Base-by-base conservation (phyloP, 1,284 basidiomycete genomes). In the Ceratobasidium sp. region DNA sequence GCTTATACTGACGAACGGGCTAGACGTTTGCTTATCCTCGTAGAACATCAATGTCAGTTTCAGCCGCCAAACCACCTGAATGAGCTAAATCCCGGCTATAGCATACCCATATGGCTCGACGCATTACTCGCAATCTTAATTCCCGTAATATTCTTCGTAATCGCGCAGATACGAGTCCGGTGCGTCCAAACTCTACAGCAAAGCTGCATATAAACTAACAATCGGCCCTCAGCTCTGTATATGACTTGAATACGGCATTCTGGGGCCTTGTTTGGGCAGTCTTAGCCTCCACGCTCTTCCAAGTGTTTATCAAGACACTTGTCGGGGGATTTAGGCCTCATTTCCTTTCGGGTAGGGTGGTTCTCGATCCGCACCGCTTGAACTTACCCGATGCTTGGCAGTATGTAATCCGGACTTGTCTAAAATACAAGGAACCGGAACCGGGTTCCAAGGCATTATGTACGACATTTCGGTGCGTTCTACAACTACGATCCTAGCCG, bases 261-360 rank as follows among this genome's bases (percentile, higher is more conserved):
- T 73, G 72, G 72, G 72, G 72, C 18, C 42, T 66, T 42, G 69
- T 73, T 3, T 73, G 72, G 72, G 72, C 62, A 25, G 38, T 73
- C 28, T 53, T 64, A 11, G 54, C 72, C 18, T 60, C 64, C 12
- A 66, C 72, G 33, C 40, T 73, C 14, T 73, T 73, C 54, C 72
- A 73, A 51, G 72, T 73, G 25, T 59, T 66, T 44, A 73, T 73
- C 56, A 73, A 73, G 49, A 73, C 72, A n/a, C 56, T 73, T 12
- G 44, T 73, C 38, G 72, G 72, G 49, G 62, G 54, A n/a, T 64
- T 73, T 51, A 21, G 63, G 44, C 66, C 66, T 48, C 53, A 70
- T 44, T 70, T 70, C 21, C 54, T 70, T 9, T 70, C 66, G 59
- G 66, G 66, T 58, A 28, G 59, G 49, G 21, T 9, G n/a, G 11